Percentiles rank a stretch among this genome's conserved stretches.
phyloP scores from a whole-genome alignment of 768 basidiomycete species.

The Coprinopsis strossmayeri region DNA sequence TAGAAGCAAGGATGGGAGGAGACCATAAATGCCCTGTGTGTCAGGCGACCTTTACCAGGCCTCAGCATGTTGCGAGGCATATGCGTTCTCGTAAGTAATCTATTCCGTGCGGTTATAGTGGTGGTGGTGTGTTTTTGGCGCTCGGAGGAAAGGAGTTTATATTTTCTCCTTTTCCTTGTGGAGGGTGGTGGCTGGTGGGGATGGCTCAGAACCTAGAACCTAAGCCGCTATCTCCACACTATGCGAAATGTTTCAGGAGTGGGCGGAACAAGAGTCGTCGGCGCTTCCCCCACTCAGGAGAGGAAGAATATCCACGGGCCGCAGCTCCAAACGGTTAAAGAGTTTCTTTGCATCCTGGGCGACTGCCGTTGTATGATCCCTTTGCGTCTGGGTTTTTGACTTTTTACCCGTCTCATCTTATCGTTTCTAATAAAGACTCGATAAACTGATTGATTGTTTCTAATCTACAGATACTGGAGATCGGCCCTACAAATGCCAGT shows the following conservation, averaged over 20 bases:
- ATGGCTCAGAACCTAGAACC: neutral
- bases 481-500: conserved; percentile 82
- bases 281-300: no score
- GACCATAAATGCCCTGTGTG: conserved; percentile 87
- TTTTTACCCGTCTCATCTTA: neutral
- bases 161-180: neutral
- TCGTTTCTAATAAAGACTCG: conserved; percentile 9
- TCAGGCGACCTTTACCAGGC: conserved; percentile 80
- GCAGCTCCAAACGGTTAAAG: no score
- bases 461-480: conserved; percentile 70
- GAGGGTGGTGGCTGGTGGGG: neutral
- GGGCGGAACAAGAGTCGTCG: no score
- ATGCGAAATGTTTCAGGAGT: conserved; percentile 9
- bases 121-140: neutral
- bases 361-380: no score
- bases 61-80: conserved; percentile 85
- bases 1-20: conserved; percentile 51
- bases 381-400: no score
- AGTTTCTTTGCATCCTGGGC: no score
- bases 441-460: no score
- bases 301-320: no score
- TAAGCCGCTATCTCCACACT: conserved; percentile 8
- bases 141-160: neutral
- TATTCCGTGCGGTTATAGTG: neutral
- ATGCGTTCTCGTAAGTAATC: conserved; percentile 82